phyloP scores from a whole-genome alignment of 2,329 filamentous ascomycete species.

The Diaporthe velutina region DNA sequence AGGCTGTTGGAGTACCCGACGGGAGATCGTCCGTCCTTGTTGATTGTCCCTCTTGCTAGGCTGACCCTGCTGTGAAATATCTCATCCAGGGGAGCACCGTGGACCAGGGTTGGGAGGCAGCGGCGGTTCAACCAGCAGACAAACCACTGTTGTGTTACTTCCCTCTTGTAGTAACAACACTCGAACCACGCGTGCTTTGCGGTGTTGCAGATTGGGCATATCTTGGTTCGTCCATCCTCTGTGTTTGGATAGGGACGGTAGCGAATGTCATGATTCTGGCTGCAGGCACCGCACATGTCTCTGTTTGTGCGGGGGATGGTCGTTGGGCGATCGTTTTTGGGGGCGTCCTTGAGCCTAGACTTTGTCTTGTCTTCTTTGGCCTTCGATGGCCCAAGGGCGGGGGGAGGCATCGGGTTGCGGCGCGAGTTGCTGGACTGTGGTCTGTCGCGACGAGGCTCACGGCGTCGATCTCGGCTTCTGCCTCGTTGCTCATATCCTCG shows the following conservation, averaged over 20 bases:
- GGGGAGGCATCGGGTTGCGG: too few relatives aligned
- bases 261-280: neutral
- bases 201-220: neutral
- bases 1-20: neutral
- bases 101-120: neutral
- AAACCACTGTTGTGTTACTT: neutral
- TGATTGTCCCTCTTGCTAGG: neutral
- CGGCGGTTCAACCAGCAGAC: neutral
- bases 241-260: constrained; percentile 8
- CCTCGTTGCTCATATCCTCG: too few relatives aligned
- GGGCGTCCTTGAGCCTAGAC: too few relatives aligned
- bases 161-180: neutral
- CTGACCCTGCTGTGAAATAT: neutral
- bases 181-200: neutral
- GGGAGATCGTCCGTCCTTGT: too few relatives aligned
- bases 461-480: too few relatives aligned
- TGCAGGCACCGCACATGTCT: neutral
- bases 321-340: too few relatives aligned
- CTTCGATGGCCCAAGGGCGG: too few relatives aligned
- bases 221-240: neutral
- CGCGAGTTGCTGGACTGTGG: too few relatives aligned
- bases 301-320: neutral
- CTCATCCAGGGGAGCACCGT: neutral
- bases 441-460: too few relatives aligned
- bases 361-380: too few relatives aligned